A percentile compares a stretch with the other conserved stretches of the same genome.
Evolutionary conservation across 2,329 filamentous ascomycete species (phyloP).

Genomic region (Fusarium sublunatum): DNA sequence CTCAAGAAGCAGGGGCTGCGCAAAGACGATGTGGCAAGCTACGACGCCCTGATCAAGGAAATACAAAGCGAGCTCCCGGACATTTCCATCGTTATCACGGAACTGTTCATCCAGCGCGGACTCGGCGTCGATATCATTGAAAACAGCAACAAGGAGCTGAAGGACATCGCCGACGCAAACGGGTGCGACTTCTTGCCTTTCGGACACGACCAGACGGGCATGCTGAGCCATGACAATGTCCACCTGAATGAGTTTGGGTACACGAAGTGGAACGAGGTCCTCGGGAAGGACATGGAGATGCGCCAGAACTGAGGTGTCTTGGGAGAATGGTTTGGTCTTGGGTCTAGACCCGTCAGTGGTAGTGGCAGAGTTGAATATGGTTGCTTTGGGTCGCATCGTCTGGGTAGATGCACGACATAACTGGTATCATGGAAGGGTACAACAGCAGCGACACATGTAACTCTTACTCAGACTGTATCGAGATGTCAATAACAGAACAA

Average conservation of each 20-base stretch:
- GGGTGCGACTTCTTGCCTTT: not conserved
- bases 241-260: slow-evolving; percentile 16
- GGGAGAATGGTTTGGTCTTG: too few species aligned
- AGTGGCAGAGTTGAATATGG: too few species aligned
- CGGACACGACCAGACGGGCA: not conserved
- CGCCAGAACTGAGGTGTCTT: too few species aligned
- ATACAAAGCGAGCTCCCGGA: not conserved
- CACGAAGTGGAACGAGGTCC: not conserved
- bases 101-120: slow-evolving; percentile 2
- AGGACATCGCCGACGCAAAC: not conserved
- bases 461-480: too few species aligned
- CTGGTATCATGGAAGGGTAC: too few species aligned
- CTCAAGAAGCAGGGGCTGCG: slow-evolving; percentile 3
- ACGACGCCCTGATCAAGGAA: not conserved
- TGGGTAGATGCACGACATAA: too few species aligned
- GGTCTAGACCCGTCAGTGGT: too few species aligned
- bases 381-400: too few species aligned
- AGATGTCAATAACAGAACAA: too few species aligned
- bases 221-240: slow-evolving; percentile 12
- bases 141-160: not conserved
- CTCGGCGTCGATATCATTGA: not conserved
- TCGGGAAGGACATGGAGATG: slow-evolving; percentile 6
- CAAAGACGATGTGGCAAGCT: not conserved
- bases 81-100: slow-evolving; percentile 1
- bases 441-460: too few species aligned